A percentile compares a stretch with the other conserved stretches of the same genome.
phyloP scores from a whole-genome alignment of 2,329 filamentous ascomycete genomes.

The Chrysoporthe puriensis region DNA sequence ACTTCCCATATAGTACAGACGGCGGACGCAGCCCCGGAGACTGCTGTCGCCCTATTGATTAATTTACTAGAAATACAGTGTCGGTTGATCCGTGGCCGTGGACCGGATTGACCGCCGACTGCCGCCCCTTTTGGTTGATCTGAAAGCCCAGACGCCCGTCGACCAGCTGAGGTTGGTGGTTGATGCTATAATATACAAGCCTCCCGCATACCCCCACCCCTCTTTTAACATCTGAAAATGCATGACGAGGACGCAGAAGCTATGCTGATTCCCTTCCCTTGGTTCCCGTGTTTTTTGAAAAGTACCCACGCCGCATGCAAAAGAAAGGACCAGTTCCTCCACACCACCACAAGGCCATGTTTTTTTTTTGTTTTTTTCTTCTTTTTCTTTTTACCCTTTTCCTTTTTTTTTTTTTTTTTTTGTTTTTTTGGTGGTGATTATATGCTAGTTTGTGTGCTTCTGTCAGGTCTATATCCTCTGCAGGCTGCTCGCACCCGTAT shows the following conservation, averaged over 20 bases:
- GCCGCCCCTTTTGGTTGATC: not conserved
- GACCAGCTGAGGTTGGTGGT: not conserved
- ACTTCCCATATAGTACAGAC: conserved; percentile 5
- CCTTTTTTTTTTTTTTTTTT: not conserved
- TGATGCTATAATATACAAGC: not conserved
- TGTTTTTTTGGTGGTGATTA: not conserved
- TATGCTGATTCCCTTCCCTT: not conserved
- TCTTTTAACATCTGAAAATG: not conserved
- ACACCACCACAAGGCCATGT: not conserved
- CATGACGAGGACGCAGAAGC: not conserved
- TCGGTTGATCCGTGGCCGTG: not conserved
- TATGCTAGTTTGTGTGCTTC: not conserved
- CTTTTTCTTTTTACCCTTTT: not conserved
- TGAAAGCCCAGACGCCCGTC: not conserved
- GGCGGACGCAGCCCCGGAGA: not conserved
- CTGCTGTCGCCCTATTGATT: conserved; percentile 6
- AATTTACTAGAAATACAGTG: conserved; percentile 6
- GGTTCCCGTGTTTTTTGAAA: not conserved
- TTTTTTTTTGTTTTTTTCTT: not conserved
- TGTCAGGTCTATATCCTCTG: not conserved
- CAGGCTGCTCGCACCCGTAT: not conserved
- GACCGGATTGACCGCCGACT: not conserved
- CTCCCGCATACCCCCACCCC: not conserved
- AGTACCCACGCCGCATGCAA: not conserved
- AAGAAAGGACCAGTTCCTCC: not conserved